phyloP scores from a whole-genome alignment of 352 stramenopile species.

The Pilasporangium apinafurcum region DNA sequence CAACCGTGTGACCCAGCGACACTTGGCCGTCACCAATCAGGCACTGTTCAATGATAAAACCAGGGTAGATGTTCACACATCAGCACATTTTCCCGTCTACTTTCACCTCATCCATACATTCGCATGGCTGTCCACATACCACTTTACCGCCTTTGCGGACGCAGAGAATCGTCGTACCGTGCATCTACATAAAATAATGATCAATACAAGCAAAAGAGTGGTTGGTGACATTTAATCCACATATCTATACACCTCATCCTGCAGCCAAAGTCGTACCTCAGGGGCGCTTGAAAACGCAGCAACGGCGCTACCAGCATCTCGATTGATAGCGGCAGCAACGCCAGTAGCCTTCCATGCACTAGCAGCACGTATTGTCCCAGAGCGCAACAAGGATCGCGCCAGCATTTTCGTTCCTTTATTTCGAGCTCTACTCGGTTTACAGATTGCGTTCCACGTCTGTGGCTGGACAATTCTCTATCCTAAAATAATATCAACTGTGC shows the following conservation, averaged over 20 bases:
- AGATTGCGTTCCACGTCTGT: no score
- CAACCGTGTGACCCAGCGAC: slow-evolving; percentile 91
- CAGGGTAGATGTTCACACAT: no score
- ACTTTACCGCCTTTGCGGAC: slow-evolving; percentile 98
- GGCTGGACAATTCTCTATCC: no score
- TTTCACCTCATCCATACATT: background rate
- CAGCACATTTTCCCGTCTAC: no score
- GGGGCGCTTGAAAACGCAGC: slow-evolving; percentile 48
- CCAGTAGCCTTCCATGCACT: slow-evolving; percentile 10
- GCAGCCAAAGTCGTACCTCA: slow-evolving; percentile 18
- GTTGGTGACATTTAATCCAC: background rate
- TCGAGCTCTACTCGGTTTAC: no score
- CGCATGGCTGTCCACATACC: slow-evolving; percentile 35
- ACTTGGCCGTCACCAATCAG: slow-evolving; percentile 99
- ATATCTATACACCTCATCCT: background rate
- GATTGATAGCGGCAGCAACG: slow-evolving; percentile 6
- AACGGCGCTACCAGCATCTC: slow-evolving; percentile 10
- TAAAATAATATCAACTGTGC: no score
- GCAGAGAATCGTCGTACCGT: slow-evolving; percentile 97
- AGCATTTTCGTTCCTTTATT: no score
- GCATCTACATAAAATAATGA: slow-evolving; percentile 45
- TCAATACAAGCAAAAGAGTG: background rate
- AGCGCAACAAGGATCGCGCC: slow-evolving; percentile 51
- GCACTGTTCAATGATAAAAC: slow-evolving; percentile 23
- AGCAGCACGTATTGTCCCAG: slow-evolving; percentile 9